phyloP scores from a whole-genome alignment of 176 grass and related monocot species.

The Elymus sibiricus region DNA sequence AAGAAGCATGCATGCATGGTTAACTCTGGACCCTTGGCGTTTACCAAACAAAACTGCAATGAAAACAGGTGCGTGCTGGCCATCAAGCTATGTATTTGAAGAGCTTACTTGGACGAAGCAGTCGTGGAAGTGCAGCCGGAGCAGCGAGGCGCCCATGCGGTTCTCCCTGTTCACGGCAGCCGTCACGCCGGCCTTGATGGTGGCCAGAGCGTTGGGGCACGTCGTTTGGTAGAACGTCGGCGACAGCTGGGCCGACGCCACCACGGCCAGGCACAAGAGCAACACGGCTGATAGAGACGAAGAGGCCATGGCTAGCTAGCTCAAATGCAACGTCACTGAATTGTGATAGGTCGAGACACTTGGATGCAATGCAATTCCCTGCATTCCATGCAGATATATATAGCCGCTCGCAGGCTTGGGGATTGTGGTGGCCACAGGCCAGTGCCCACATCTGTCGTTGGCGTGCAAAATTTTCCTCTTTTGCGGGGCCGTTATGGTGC shows the following conservation, averaged over 20 bases:
- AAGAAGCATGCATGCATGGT: not conserved
- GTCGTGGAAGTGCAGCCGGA: slow-evolving; percentile 85
- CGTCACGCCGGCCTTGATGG: slow-evolving; percentile 58
- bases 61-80: not conserved
- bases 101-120: slow-evolving; percentile 80
- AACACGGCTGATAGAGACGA: not conserved
- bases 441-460: not conserved
- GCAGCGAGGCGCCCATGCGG: slow-evolving; percentile 72
- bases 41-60: not conserved
- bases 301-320: slow-evolving; percentile 23
- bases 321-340: not conserved
- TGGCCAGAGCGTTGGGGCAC: slow-evolving; percentile 51
- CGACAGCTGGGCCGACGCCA: slow-evolving; percentile 68
- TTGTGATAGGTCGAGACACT: not conserved
- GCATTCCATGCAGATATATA: slow-evolving; percentile 44
- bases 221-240: slow-evolving; percentile 70
- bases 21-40: not conserved
- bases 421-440: not conserved
- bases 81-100: not conserved
- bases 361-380: slow-evolving; percentile 9
- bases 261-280: slow-evolving; percentile 13
- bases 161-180: slow-evolving; percentile 47
- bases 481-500: not conserved
- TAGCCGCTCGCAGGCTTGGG: not conserved
- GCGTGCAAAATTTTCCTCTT: not conserved